Base-by-base conservation (phyloP, 495 filamentous ascomycete genomes). In the Paragyromitra xinjiangensis region DNA sequence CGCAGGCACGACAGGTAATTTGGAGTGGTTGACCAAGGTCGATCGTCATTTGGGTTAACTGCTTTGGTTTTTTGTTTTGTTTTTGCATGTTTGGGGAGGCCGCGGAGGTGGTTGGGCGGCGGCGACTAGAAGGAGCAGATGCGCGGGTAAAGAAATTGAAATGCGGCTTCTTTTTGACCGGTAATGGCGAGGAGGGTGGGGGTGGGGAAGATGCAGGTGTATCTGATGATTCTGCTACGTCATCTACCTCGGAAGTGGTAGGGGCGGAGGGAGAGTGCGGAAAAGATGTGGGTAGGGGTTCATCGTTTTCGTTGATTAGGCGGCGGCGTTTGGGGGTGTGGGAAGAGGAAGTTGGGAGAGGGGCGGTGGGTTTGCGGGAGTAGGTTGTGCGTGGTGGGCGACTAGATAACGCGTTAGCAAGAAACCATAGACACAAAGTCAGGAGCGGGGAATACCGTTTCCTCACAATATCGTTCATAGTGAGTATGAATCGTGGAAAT, bases 11-110 rank as follows among this genome's bases (percentile, higher is more conserved):
- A 82, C 91, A 93, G n/a, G 86, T 88, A 72, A 87, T 88, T 62
- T 88, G 85, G 48, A 88, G 82, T 56, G 88, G 85, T 72, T 85
- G 85, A 16, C 90, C 91, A 39, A 92, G 84, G 76, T 92, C 91
- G 44, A 93, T 87, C 64, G 90, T 89, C 84, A 91, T 89, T 79
- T 93, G 91, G 37, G 87, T 88, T 73, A 91, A 80, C 2, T 82
- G 72, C 75, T 83, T 83, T 16, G 67, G 37, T 48, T 78, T 69
- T 0, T 53, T 48, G 24, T 24, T 29, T 58, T 26, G 51, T 7
- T 34, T 29, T 29, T n/a, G 58, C 12, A 39, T 11, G 48, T 6
- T 42, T 48, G 24, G 16, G 7, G 42, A 39, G 48, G 9, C 42
- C 16, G 16, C 14, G 12, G 24, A 44, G 39, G 37, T 64, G 7